Base-by-base conservation (phyloP, 495 filamentous ascomycete genomes). In the Friedmanniomyces endolithicus region DNA sequence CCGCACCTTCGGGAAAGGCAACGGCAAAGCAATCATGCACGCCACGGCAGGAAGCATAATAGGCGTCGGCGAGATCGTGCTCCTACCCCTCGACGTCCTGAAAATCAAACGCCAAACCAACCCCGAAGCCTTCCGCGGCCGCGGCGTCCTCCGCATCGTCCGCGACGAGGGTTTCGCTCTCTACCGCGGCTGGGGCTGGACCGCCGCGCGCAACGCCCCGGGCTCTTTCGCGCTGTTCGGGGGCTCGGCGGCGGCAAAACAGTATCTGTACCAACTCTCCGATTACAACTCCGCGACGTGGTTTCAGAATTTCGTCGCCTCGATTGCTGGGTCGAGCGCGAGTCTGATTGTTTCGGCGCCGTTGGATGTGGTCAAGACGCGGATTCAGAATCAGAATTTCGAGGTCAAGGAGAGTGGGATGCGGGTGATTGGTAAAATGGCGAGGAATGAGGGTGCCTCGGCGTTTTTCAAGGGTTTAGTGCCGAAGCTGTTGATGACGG, bases 51-150 rank as follows among this genome's bases (percentile, higher is more conserved):
- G 92, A 57, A 90, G 86, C 74, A 61, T 99, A 58, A 94, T 97
- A 64, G 92, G 92, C 65, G 90, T 97, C 61, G 94, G 92, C 62
- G 92, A 99, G 75, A 92, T 99, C 60, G 77, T 99, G 56, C 76
- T 99, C 2, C 78, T 99, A 22, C 92, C 92, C 40, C 79, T 99
- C 31, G 92, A 99, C 63, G 92, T 99, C 12, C 76, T 99, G 23
- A 99, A 99, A 78, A 99, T 99, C 76, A 97, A 97, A 78, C 85
- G 92, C 61, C 92, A 99, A 73, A 99, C 92, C 35, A 99, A 99
- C 78, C 92, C 92, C 31, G 92, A 96, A 64, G 89, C 92, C 41
- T 99, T 99, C 80, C 78, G 89, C 55, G 90, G 90, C 60, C 85
- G 92, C 64, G 94, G 94, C 48, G 75, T 97, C 19, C 77, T 96